Conservation (phyloP, 768 basidiomycete species). For the Xerocomellus intermedius region DNA sequence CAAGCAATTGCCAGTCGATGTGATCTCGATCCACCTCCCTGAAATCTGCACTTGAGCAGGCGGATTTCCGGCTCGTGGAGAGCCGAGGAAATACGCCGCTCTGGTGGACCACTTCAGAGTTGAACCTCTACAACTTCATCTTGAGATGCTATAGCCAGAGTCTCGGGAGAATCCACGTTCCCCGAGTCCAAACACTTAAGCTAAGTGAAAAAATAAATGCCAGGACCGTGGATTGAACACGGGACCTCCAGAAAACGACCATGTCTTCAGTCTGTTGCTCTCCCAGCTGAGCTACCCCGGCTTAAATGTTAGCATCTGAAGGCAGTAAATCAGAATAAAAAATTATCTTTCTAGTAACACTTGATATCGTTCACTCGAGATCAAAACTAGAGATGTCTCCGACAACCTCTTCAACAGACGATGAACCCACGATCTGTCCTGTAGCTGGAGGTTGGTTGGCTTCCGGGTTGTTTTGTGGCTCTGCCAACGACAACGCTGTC, state of each 20-base stretch:
- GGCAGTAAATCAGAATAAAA: background rate
- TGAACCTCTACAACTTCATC: background rate
- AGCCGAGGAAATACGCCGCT: background rate
- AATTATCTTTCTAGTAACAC: background rate
- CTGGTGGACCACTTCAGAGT: background rate
- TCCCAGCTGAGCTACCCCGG: constrained; percentile 74
- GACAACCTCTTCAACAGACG: constrained; percentile 32
- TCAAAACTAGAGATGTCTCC: constrained; percentile 30
- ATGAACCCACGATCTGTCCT: constrained; percentile 28
- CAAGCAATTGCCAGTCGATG: background rate
- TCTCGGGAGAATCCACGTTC: no score
- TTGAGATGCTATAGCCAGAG: no score
- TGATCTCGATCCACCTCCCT: background rate
- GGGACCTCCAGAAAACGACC: constrained; percentile 39
- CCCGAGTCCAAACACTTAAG: background rate
- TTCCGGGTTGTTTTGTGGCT: constrained; percentile 12
- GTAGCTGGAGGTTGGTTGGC: background rate
- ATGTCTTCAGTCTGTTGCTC: constrained; percentile 65
- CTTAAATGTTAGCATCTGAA: constrained; percentile 7
- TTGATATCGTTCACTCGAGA: constrained; percentile 11
- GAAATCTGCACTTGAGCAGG: background rate
- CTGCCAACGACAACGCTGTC: constrained; percentile 34
- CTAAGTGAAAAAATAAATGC: constrained; percentile 27
- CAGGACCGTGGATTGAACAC: constrained; percentile 57
- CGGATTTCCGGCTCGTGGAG: background rate